Evolutionary conservation across 257 asterid genomes (phyloP).

Genomic region (Euphrasia confusa): DNA sequence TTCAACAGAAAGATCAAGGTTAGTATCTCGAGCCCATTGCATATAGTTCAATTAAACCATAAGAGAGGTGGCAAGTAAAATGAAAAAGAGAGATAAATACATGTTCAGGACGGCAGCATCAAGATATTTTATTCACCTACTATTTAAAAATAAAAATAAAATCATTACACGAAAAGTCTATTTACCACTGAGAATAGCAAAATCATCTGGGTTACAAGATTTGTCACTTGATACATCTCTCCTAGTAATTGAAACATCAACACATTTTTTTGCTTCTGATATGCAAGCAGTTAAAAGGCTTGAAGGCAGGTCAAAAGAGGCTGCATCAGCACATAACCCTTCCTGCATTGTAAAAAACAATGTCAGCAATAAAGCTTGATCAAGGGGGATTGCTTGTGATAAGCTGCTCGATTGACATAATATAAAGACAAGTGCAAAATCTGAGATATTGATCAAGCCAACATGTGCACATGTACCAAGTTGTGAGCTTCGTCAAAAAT

Average conservation of each 20-base stretch:
- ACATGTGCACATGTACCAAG: slow-evolving; percentile 50
- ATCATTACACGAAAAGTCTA: slow-evolving; percentile 17
- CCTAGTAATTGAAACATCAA: slow-evolving; percentile 66
- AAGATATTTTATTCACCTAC: slow-evolving; percentile 17
- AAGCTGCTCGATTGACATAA: slow-evolving; percentile 13
- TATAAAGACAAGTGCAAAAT: slow-evolving; percentile 17
- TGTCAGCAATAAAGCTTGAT: slow-evolving; percentile 26
- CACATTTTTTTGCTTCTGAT: slow-evolving; percentile 79
- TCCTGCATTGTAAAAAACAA: slow-evolving; percentile 51
- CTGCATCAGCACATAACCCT: slow-evolving; percentile 95
- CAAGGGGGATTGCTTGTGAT: slow-evolving; percentile 9
- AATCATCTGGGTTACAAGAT: slow-evolving; percentile 88
- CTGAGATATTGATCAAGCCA: slow-evolving; percentile 21
- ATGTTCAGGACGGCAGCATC: slow-evolving; percentile 7
- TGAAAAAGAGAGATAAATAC: slow-evolving; percentile 13
- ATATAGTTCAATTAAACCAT: slow-evolving; percentile 17
- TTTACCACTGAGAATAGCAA: slow-evolving; percentile 89
- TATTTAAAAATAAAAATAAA: slow-evolving; percentile 4
- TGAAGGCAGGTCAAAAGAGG: slow-evolving; percentile 91
- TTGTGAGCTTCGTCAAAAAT: slow-evolving; percentile 99
- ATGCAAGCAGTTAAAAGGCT: slow-evolving; percentile 85
- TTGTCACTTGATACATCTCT: slow-evolving; percentile 71
- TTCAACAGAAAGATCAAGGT: slow-evolving; percentile 10
- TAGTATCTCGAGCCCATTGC: slow-evolving; percentile 9
- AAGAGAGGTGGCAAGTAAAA: slow-evolving; percentile 10